Evolutionary conservation across 768 basidiomycete species (phyloP).

Genomic region (Lentinula lateritia): DNA sequence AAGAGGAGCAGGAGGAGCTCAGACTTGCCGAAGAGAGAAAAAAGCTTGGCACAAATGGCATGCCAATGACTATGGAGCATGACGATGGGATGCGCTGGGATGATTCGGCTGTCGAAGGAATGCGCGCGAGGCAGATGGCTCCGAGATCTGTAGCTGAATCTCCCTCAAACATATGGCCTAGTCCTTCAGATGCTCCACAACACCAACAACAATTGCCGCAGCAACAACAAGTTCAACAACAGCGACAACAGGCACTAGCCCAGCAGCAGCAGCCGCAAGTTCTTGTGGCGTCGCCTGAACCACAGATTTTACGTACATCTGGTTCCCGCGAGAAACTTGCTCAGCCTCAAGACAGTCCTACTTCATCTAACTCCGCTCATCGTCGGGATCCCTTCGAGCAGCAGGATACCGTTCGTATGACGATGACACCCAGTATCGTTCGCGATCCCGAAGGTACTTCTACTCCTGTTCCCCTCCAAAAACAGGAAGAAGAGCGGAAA

Average conservation of each 20-base stretch:
- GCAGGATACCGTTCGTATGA: conserved; percentile 72
- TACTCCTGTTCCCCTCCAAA: conserved; percentile 18
- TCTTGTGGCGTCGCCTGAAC: conserved; percentile 8
- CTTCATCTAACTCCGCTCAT: conserved; percentile 15
- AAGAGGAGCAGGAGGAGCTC: conserved; percentile 44
- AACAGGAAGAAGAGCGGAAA: conserved; percentile 50
- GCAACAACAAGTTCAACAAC: conserved; percentile 17
- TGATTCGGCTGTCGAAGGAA: conserved; percentile 53
- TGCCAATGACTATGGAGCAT: conserved; percentile 43
- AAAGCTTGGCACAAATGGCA: conserved; percentile 22
- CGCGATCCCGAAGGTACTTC: conserved; percentile 36
- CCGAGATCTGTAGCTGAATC: conserved; percentile 14
- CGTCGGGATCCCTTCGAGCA: conserved; percentile 59
- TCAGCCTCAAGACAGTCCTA: conserved; percentile 3
- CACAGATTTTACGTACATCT: conserved; percentile 35
- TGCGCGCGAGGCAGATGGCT: conserved; percentile 26
- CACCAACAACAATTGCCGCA: conserved; percentile 27
- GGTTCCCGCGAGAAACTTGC: conserved; percentile 45
- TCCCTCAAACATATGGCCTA: conserved; percentile 32
- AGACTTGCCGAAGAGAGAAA: conserved; percentile 18
- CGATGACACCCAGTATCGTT: conserved; percentile 73
- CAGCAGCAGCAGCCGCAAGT: conserved; percentile 20
- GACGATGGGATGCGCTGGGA: conserved; percentile 92
- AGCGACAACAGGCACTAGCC: conserved; percentile 18
- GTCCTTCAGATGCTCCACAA: conserved; percentile 21